These are phyloP conservation scores for Pichia paraexigua DNA, from an alignment of 805 yeast genomes.

Conservation along the genomic window DNA sequence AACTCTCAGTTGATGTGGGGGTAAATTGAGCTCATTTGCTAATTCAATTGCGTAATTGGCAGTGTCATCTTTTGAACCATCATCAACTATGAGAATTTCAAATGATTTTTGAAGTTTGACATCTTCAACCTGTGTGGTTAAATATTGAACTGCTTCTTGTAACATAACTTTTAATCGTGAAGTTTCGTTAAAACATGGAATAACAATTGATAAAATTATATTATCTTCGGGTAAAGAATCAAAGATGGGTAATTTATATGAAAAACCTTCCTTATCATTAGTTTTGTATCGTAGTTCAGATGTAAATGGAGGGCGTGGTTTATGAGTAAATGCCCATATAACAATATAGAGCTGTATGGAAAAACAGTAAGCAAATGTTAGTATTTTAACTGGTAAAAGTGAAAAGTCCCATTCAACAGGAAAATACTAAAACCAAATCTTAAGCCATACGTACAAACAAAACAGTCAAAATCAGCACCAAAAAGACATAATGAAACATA, in stretches of 20 bases:
- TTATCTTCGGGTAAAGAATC: constrained; percentile 28
- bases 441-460: background rate
- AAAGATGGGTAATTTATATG: constrained; percentile 30
- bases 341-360: constrained; percentile 2
- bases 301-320: constrained; percentile 47
- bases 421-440: background rate
- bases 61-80: constrained; percentile 82
- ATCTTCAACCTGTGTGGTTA: constrained; percentile 25
- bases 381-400: background rate
- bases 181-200: constrained; percentile 93
- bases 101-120: constrained; percentile 28
- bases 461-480: background rate
- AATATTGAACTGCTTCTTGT: constrained; percentile 53
- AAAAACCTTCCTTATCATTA: constrained; percentile 28
- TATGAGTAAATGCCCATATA: constrained; percentile 48
- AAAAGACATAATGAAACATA: background rate
- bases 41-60: constrained; percentile 61
- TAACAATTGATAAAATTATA: constrained; percentile 63
- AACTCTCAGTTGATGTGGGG: constrained; percentile 60
- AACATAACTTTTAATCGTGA: constrained; percentile 63
- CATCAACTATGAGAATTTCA: constrained; percentile 86
- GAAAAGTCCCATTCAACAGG: background rate
- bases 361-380: background rate
- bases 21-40: constrained; percentile 39
- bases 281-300: constrained; percentile 51